Percentiles rank a stretch among this genome's conserved stretches.
phyloP scores from a whole-genome alignment of 108 stramenopile species.

The Pelagomonas calceolata region DNA sequence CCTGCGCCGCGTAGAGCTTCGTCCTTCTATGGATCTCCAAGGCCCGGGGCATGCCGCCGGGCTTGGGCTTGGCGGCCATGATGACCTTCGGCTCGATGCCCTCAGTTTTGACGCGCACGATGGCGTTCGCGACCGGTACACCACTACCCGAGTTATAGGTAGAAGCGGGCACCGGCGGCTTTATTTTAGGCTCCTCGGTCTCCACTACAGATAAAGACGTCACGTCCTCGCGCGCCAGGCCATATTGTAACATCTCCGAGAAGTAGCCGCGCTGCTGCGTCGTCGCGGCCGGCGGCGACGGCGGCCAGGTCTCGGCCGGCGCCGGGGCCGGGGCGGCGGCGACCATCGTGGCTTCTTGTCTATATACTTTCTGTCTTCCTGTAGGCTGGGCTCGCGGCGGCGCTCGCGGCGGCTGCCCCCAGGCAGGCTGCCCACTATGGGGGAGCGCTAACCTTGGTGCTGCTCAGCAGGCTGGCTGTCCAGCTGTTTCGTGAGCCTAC shows the following conservation, averaged over 20 bases:
- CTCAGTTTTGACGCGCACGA: not conserved
- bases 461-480: too few relatives aligned
- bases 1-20: conserved; percentile 26
- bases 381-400: too few relatives aligned
- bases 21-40: conserved; percentile 47
- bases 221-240: not conserved
- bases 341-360: too few relatives aligned
- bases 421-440: too few relatives aligned
- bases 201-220: not conserved
- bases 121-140: too few relatives aligned
- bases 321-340: too few relatives aligned
- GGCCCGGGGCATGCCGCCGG: conserved; percentile 43
- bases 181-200: not conserved
- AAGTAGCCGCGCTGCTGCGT: not conserved
- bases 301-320: not conserved
- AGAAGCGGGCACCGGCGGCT: not conserved
- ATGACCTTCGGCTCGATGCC: conserved; percentile 43
- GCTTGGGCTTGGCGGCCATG: conserved; percentile 33
- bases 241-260: not conserved
- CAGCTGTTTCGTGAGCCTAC: too few relatives aligned
- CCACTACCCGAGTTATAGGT: not conserved
- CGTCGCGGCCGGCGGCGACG: not conserved
- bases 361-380: too few relatives aligned
- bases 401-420: too few relatives aligned
- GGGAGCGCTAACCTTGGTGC: too few relatives aligned